Evolutionary conservation across 768 basidiomycete species (phyloP).

Genomic region (Tylopilus felleus): DNA sequence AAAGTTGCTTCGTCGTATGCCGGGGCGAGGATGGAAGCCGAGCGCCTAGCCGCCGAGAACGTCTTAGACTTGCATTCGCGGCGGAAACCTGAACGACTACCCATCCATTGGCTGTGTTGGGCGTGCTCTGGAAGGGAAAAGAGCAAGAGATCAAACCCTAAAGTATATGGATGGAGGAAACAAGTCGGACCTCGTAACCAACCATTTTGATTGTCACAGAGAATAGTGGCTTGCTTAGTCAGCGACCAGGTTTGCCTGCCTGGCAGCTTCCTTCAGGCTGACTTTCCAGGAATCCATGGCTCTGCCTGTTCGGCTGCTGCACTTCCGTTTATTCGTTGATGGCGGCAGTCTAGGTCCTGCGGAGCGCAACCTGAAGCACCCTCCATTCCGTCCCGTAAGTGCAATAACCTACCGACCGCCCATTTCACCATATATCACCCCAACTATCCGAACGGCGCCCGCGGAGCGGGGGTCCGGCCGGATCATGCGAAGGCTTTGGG

Average conservation of each 20-base stretch:
- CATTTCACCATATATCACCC: background rate
- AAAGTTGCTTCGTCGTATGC: background rate
- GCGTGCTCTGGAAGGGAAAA: background rate
- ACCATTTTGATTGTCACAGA: background rate
- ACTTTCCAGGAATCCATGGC: slow-evolving; percentile 16
- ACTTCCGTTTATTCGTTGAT: background rate
- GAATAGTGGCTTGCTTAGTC: slow-evolving; percentile 21
- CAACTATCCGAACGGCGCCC: background rate
- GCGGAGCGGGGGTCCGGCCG: slow-evolving; percentile 14
- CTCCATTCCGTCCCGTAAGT: slow-evolving; percentile 17
- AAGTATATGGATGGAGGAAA: background rate
- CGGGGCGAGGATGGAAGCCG: slow-evolving; percentile 6
- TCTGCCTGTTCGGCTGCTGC: background rate
- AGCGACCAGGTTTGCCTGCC: background rate
- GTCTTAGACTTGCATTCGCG: background rate
- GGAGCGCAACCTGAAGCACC: background rate
- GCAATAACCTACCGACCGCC: slow-evolving; percentile 4
- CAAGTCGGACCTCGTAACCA: slow-evolving; percentile 1
- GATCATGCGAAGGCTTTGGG: slow-evolving; percentile 12
- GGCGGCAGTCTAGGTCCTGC: background rate
- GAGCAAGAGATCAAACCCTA: slow-evolving; percentile 1
- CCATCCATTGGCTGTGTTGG: background rate
- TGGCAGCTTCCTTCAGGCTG: slow-evolving; percentile 6
- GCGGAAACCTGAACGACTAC: background rate
- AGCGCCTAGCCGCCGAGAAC: background rate